phyloP scores from a whole-genome alignment of 768 basidiomycete genomes.

The Lactarius deliciosus region DNA sequence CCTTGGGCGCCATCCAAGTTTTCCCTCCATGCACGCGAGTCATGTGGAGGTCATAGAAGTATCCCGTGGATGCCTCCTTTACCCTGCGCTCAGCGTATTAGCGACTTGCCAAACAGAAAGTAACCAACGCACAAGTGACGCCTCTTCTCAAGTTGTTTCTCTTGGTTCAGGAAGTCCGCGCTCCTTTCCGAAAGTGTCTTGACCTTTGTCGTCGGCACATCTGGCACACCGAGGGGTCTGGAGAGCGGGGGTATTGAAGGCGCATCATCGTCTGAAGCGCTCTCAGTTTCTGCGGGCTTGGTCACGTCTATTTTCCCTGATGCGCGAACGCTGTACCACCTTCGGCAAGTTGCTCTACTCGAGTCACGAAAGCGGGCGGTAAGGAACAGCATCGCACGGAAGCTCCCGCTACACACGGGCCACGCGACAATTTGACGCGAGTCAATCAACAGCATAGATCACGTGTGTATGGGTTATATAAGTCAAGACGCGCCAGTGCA shows the following conservation, averaged over 20 bases:
- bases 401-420: neutral
- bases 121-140: conserved; percentile 48
- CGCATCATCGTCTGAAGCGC: conserved; percentile 15
- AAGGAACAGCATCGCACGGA: conserved; percentile 7
- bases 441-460: conserved; percentile 4
- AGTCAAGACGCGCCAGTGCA: conserved; percentile 8
- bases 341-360: neutral
- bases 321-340: conserved; percentile 9
- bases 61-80: conserved; percentile 70
- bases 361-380: conserved; percentile 4
- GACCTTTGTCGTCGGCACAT: conserved; percentile 49
- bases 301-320: conserved; percentile 3
- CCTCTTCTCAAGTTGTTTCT: conserved; percentile 68
- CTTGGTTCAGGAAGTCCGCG: conserved; percentile 69
- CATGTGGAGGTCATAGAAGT: conserved; percentile 84
- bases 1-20: conserved; percentile 89
- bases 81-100: conserved; percentile 41
- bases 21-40: conserved; percentile 86
- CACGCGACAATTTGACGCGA: neutral
- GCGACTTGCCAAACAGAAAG: conserved; percentile 45
- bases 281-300: neutral
- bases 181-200: conserved; percentile 52
- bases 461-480: conserved; percentile 22
- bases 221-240: conserved; percentile 74
- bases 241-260: conserved; percentile 41